Percentiles rank a stretch among this genome's conserved stretches.
Conservation (phyloP, 202 grass and related monocot genomes). For the Panicum hallii region DNA sequence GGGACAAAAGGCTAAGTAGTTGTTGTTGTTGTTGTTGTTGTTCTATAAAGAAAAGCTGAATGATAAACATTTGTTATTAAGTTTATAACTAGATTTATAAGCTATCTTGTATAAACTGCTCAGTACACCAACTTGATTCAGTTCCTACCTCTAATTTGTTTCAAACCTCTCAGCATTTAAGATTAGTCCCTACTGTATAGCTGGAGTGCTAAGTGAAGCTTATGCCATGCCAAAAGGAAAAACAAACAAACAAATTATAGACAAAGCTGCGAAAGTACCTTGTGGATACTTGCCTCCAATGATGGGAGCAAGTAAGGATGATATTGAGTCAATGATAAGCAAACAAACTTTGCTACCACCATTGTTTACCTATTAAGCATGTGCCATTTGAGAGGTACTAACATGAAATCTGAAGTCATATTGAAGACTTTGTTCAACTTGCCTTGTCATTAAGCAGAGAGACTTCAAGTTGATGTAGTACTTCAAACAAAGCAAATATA, state of each 20-base stretch:
- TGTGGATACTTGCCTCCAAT: constrained; percentile 79
- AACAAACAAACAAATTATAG: not conserved
- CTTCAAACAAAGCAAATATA: constrained; percentile 82
- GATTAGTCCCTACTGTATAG: constrained; percentile 1
- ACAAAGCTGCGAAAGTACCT: constrained; percentile 57
- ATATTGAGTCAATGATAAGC: constrained; percentile 86
- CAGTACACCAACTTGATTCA: not conserved
- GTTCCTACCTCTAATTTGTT: not conserved
- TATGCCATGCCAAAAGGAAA: not conserved
- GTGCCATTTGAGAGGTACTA: not conserved
- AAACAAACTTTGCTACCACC: constrained; percentile 62
- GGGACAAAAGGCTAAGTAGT: too few relatives aligned
- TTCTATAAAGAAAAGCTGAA: not conserved
- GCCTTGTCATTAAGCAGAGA: constrained; percentile 60
- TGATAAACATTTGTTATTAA: constrained; percentile 5
- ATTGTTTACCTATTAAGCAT: constrained; percentile 57
- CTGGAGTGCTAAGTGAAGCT: constrained; percentile 5
- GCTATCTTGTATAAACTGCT: not conserved
- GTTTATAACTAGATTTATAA: constrained; percentile 7
- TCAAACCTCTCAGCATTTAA: not conserved
- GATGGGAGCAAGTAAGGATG: constrained; percentile 79
- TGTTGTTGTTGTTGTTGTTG: too few relatives aligned
- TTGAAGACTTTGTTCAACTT: constrained; percentile 4
- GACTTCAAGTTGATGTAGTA: constrained; percentile 67
- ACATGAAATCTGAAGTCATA: constrained; percentile 31